A percentile compares a stretch with the other conserved stretches of the same genome.
These are phyloP conservation scores for Vigna unguiculata DNA, from an alignment of 306 rosid genomes.

Conservation along the genomic window DNA sequence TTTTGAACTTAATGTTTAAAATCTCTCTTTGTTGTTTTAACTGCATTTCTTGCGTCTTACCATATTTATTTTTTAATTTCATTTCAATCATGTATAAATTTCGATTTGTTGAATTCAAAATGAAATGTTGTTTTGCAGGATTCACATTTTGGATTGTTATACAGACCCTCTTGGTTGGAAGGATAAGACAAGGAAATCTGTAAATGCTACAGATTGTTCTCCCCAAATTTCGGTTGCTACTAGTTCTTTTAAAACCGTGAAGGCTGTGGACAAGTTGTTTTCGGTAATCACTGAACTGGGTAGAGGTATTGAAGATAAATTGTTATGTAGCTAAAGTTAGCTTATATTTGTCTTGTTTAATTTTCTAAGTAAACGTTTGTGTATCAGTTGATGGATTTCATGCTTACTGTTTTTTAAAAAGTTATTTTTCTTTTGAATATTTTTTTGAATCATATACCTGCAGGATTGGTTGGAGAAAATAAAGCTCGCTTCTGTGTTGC, in stretches of 20 bases:
- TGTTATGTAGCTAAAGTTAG: constrained; percentile 4
- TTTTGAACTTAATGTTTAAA: background rate
- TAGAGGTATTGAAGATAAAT: constrained; percentile 60
- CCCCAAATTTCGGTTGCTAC: constrained; percentile 48
- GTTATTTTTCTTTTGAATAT: background rate
- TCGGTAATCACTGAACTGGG: constrained; percentile 65
- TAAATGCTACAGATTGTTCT: constrained; percentile 39
- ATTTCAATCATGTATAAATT: background rate
- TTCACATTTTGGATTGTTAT: constrained; percentile 91
- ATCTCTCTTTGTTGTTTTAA: constrained; percentile 4
- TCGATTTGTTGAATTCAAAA: background rate
- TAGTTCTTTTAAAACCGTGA: constrained; percentile 62
- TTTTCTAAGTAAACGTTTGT: background rate
- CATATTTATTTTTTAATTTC: background rate
- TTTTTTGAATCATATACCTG: constrained; percentile 41
- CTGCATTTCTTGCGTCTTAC: constrained; percentile 9
- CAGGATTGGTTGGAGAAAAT: constrained; percentile 75
- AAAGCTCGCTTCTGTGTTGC: constrained; percentile 68
- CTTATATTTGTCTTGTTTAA: constrained; percentile 1
- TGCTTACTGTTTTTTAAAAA: background rate
- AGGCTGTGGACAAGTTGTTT: constrained; percentile 66
- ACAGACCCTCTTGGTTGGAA: constrained; percentile 99
- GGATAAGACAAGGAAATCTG: constrained; percentile 56
- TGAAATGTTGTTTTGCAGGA: constrained; percentile 58
- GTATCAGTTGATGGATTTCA: background rate